These are phyloP conservation scores for Russula olivacea DNA, from an alignment of 768 basidiomycete species.

Conservation along the genomic window DNA sequence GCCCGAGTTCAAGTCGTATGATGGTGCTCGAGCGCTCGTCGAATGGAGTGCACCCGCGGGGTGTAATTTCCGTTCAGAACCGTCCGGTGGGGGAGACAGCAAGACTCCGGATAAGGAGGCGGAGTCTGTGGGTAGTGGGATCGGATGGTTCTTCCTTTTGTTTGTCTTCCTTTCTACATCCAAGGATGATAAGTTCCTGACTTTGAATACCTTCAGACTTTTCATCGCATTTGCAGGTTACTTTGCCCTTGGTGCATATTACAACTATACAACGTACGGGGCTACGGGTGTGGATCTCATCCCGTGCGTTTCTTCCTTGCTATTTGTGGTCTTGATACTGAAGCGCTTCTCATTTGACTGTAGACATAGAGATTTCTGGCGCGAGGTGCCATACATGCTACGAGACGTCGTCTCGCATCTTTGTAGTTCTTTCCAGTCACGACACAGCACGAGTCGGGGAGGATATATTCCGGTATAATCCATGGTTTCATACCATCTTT, in stretches of 20 bases:
- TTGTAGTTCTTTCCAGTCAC: slow-evolving; percentile 65
- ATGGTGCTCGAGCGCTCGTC: slow-evolving; percentile 46
- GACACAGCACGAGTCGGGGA: slow-evolving; percentile 55
- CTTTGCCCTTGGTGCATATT: slow-evolving; percentile 74
- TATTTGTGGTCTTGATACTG: slow-evolving; percentile 6
- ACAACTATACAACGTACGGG: slow-evolving; percentile 85
- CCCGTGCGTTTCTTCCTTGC: slow-evolving; percentile 51
- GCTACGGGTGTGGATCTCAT: slow-evolving; percentile 77
- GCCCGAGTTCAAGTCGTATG: slow-evolving; percentile 55
- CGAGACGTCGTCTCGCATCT: slow-evolving; percentile 72
- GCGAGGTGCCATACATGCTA: slow-evolving; percentile 82
- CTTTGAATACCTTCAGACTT: slow-evolving; percentile 37
- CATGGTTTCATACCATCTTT: slow-evolving; percentile 1
- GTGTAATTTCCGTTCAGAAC: slow-evolving; percentile 40
- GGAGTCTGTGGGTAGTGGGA: slow-evolving; percentile 52
- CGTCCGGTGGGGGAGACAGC: slow-evolving; percentile 27
- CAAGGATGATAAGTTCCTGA: background rate
- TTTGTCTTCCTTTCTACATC: slow-evolving; percentile 34
- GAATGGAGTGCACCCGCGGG: slow-evolving; percentile 61
- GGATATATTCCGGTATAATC: slow-evolving; percentile 64
- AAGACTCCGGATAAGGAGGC: slow-evolving; percentile 28
- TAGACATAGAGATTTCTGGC: slow-evolving; percentile 88
- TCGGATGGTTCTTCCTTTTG: slow-evolving; percentile 90
- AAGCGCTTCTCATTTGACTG: slow-evolving; percentile 8
- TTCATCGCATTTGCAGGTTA: slow-evolving; percentile 63